Evolutionary conservation across 495 filamentous ascomycete genomes (phyloP).

Genomic region (Penicillium simplicissimum): DNA sequence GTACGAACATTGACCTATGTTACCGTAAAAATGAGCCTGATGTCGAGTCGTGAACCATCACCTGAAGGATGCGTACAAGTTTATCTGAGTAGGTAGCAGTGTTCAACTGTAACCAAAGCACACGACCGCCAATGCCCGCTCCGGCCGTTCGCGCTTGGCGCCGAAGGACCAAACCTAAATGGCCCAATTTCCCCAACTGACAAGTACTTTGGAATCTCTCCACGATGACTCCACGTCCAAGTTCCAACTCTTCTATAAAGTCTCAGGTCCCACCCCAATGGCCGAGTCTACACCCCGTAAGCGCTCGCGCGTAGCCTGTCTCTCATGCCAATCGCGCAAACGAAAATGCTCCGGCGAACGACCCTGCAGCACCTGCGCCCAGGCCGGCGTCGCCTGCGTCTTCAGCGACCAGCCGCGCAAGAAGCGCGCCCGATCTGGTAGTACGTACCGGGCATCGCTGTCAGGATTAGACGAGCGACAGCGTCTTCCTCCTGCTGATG

Average conservation of each 20-base stretch:
- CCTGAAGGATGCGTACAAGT: neutral
- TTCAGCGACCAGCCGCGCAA: conserved; percentile 42
- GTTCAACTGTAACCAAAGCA: neutral
- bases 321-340: conserved; percentile 53
- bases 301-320: conserved; percentile 51
- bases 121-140: neutral
- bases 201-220: conserved; percentile 7
- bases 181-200: conserved; percentile 1
- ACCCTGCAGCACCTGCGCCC: conserved; percentile 53
- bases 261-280: conserved; percentile 20
- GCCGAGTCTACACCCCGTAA: conserved; percentile 38
- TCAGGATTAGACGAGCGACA: conserved; percentile 19
- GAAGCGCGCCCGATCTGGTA: conserved; percentile 28
- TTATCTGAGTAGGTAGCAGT: neutral
- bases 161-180: neutral
- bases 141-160: conserved; percentile 14
- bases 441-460: conserved; percentile 13
- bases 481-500: conserved; percentile 17
- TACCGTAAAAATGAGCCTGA: neutral
- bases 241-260: neutral
- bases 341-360: conserved; percentile 54
- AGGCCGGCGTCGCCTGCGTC: conserved; percentile 50
- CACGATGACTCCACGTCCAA: conserved; percentile 6
- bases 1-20: conserved; percentile 20
- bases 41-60: neutral